A percentile compares a stretch with the other conserved stretches of the same genome.
phyloP scores from a whole-genome alignment of 305 asterid genomes.

The Caryopteris hybrid region DNA sequence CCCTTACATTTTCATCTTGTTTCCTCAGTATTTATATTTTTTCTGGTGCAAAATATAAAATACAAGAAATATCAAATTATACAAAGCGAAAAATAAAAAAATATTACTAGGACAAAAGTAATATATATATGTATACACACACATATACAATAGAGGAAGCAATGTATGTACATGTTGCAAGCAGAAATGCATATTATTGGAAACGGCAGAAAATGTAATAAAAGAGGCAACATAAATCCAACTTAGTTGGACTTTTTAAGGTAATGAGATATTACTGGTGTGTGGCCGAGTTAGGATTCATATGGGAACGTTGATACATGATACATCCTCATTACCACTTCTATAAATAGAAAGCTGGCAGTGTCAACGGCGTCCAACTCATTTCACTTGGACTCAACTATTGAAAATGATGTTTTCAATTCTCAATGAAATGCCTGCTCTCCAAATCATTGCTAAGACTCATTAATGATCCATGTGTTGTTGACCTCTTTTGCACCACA shows the following conservation, averaged over 20 bases:
- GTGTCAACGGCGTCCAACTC: no score
- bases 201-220: background rate
- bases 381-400: constrained; percentile 13
- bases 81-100: no score
- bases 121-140: no score
- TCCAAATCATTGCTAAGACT: background rate
- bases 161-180: no score
- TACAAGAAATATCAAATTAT: no score
- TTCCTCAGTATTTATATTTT: no score
- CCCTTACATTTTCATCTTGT: no score
- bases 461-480: constrained; percentile 11
- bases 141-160: no score
- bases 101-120: no score
- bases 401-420: constrained; percentile 13
- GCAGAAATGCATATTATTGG: background rate
- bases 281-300: background rate
- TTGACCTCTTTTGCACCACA: background rate
- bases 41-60: no score
- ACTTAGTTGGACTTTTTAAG: background rate
- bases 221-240: background rate
- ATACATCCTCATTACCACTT: background rate
- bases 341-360: constrained; percentile 10
- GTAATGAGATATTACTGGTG: no score
- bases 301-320: background rate
- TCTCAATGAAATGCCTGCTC: background rate